Base-by-base conservation (phyloP, 768 basidiomycete species). In the Udeniomyces megalosporus region DNA sequence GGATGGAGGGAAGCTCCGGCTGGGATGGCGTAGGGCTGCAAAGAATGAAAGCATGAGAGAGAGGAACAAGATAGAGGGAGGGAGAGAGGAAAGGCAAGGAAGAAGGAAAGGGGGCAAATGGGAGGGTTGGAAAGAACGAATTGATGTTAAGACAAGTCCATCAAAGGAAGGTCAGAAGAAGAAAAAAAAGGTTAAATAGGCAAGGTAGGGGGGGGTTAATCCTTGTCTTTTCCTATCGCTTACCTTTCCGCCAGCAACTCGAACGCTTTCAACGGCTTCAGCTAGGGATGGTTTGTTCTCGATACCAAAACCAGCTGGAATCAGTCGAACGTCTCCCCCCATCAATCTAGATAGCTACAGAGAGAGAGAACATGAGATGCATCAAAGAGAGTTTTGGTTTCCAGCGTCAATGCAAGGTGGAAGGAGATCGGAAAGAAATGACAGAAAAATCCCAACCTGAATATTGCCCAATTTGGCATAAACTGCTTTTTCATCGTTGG, bases 1-100 rank as follows among this genome's bases (percentile, higher is more conserved):
- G 65, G 66, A 45, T 69, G 69, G 14, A 68, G 67, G 0, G 69
- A 69, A 2, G 69, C 69, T 14, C 69, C 69, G 5, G 69, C 69
- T 17, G 69, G 69, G 60, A 69, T 69, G 35, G 54, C 44, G 31
- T 63, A 63, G 11, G 61, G 61, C 61, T 61, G n/a, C 10, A n/a
- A n/a, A n/a, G n/a, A n/a, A 15, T 8, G 11, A 50, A 50, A 22
- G 6, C 28, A 31, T 4, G 28, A 32, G 50, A 26, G 50, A 11
- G 17, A 52, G 26, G 28, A 31, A 20, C 15, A 4, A 28, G 48
- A 49, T 22, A 26, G 14, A 35, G 38, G 32, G 20, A n/a, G n/a
- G n/a, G n/a, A n/a, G n/a, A n/a, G n/a, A n/a, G n/a, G n/a, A n/a
- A n/a, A n/a, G n/a, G n/a, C n/a, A n/a, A n/a, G n/a, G n/a, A n/a